Evolutionary conservation across 2,329 filamentous ascomycete genomes (phyloP), one percentile per base, ranked within the genome.

Genomic region (Chalaropsis ovoidea): DNA sequence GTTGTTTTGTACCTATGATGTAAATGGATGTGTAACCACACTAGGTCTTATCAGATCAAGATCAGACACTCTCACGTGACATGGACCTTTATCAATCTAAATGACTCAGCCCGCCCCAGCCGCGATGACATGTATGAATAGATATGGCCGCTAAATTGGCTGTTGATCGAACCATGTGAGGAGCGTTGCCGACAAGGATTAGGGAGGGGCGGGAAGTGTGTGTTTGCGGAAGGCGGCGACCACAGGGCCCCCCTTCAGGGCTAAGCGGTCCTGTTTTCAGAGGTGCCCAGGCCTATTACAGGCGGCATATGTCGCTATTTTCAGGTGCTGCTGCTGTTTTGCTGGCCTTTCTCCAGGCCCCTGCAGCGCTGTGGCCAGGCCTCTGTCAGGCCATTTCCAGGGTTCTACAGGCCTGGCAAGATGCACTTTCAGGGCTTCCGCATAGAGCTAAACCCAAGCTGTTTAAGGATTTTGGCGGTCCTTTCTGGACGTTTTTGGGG

Each of bases 131-230:
- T 24, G 19, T 52, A 35, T 31, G 52, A 35, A 65, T 60, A 65
- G 31, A 67, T 67, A 58, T 67, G 56, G 58, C 47, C 62, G 39
- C 13, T 22, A 60, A 39, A n/a, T 58, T 58, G 31, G 24, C 24
- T 58, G 52, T 58, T 58, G 0, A 58, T 58, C 52, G 52, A 58
- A 58, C 52, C 52, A 58, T 58, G 52, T 58, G 52, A 58, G 52
- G 52, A 27, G 52, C 52, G 24, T 22, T 56, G 47, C 19, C 2
- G 47, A 49, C 47, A 49, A 8, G 47, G 47, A 52, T 58, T 8
- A 35, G 13, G 52, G 17, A 35, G 17, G 52, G 27, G 27, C 13
- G 49, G 24, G 15, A 35, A 5, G 10, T n/a, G 52, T 1, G 27
- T n/a, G 52, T 35, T 58, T 58, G 52, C 52, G 52, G 52, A 19